phyloP scores from a whole-genome alignment of 257 asterid species.

The Penstemon barbatus region DNA sequence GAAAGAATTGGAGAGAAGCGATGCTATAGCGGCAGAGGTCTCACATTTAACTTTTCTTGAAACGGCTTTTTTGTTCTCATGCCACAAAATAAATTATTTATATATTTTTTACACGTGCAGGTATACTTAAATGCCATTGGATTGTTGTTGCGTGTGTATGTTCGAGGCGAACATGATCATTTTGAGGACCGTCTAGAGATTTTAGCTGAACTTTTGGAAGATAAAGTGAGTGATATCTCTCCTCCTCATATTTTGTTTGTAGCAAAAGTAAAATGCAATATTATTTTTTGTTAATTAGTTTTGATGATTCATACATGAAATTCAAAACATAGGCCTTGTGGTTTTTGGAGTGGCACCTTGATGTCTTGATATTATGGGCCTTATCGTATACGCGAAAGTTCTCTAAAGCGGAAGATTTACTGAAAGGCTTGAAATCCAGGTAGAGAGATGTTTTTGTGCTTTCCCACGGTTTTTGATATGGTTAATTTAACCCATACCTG shows the following conservation, averaged over 20 bases:
- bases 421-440: constrained; percentile 72
- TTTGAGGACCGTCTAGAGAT: constrained; percentile 63
- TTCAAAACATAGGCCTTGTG: constrained; percentile 55
- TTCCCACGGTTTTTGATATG: neutral
- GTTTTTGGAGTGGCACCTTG: constrained; percentile 96
- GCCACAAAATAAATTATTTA: constrained; percentile 12
- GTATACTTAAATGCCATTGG: constrained; percentile 83
- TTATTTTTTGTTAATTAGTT: neutral
- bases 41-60: constrained; percentile 11
- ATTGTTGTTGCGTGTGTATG: constrained; percentile 63
- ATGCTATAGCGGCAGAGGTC: constrained; percentile 74
- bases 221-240: constrained; percentile 61
- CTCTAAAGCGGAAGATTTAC: constrained; percentile 67
- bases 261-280: neutral
- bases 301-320: constrained; percentile 23
- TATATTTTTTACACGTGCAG: constrained; percentile 42
- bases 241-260: constrained; percentile 4
- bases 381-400: constrained; percentile 52
- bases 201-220: constrained; percentile 52
- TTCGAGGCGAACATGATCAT: constrained; percentile 53
- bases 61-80: neutral
- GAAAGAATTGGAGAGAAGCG: constrained; percentile 83
- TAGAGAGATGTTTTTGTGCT: constrained; percentile 25
- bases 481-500: too few species aligned
- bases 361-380: constrained; percentile 78